Evolutionary conservation across 768 basidiomycete species (phyloP).

Genomic region (Tubosaeta sp.): DNA sequence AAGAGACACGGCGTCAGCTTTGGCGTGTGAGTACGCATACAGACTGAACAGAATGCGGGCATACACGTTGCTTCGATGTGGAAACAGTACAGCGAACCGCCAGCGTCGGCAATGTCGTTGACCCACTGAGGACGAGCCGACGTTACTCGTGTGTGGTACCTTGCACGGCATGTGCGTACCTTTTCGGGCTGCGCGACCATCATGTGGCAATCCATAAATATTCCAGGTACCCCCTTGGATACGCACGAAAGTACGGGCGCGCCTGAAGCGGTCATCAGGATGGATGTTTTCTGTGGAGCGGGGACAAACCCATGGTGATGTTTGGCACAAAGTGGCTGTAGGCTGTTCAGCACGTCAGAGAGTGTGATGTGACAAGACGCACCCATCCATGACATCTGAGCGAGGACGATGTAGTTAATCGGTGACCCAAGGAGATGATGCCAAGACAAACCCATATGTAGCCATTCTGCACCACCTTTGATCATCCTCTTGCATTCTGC

Average conservation of each 20-base stretch:
- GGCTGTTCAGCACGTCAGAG: constrained; percentile 1
- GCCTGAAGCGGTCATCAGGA: constrained; percentile 42
- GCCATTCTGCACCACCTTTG: constrained; percentile 91
- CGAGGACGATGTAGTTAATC: constrained; percentile 4
- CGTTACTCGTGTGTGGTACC: neutral
- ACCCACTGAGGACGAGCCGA: constrained; percentile 68
- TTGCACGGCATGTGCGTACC: constrained; percentile 38
- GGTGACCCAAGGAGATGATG: constrained; percentile 5
- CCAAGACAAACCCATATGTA: constrained; percentile 79
- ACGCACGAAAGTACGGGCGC: constrained; percentile 86
- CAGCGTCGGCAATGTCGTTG: constrained; percentile 90
- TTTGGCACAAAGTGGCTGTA: constrained; percentile 95
- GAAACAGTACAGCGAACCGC: constrained; percentile 93
- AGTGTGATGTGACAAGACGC: constrained; percentile 13
- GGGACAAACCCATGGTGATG: constrained; percentile 84
- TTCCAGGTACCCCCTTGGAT: constrained; percentile 81
- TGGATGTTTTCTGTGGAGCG: neutral
- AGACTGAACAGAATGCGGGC: constrained; percentile 21
- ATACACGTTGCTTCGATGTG: constrained; percentile 90
- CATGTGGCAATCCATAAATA: constrained; percentile 99
- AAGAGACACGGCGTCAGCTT: constrained; percentile 70
- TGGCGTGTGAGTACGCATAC: constrained; percentile 14
- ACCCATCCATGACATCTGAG: constrained; percentile 99
- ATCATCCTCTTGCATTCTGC: constrained; percentile 98
- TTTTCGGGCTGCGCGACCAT: constrained; percentile 95